A percentile compares a stretch with the other conserved stretches of the same genome.
phyloP scores from a whole-genome alignment of 257 asterid species.

The Solanum lignicaule region DNA sequence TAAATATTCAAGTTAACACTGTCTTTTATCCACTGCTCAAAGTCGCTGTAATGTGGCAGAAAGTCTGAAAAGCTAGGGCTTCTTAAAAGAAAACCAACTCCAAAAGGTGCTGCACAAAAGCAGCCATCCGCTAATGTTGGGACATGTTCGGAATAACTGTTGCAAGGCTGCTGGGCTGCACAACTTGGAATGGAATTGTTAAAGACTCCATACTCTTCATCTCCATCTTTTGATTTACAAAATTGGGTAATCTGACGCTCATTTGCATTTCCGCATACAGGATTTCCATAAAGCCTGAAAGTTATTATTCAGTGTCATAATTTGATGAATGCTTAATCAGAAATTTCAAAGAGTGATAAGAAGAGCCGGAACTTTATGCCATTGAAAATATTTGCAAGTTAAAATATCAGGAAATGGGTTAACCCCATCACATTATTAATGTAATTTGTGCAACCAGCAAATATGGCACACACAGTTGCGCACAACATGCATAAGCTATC shows the following conservation, averaged over 20 bases:
- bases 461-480: neutral
- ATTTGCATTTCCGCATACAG: conserved; percentile 26
- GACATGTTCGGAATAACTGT: conserved; percentile 13
- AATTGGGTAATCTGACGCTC: conserved; percentile 17
- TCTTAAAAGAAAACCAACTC: conserved; percentile 31
- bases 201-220: conserved; percentile 1
- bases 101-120: conserved; percentile 48
- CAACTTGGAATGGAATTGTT: conserved; percentile 18
- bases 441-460: neutral
- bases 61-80: conserved; percentile 42
- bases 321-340: neutral
- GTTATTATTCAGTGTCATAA: neutral
- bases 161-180: conserved; percentile 17
- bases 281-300: conserved; percentile 33
- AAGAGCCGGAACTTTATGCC: neutral
- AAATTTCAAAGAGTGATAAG: neutral
- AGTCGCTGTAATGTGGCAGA: conserved; percentile 14
- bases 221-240: conserved; percentile 21
- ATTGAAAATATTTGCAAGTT: neutral
- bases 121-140: conserved; percentile 27
- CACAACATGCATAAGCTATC: neutral
- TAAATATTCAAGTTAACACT: conserved; percentile 3
- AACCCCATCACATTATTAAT: neutral
- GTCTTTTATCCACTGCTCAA: conserved; percentile 11
- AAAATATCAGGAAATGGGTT: neutral